phyloP scores from a whole-genome alignment of 257 asterid species.

The Gentiana macrophylla region DNA sequence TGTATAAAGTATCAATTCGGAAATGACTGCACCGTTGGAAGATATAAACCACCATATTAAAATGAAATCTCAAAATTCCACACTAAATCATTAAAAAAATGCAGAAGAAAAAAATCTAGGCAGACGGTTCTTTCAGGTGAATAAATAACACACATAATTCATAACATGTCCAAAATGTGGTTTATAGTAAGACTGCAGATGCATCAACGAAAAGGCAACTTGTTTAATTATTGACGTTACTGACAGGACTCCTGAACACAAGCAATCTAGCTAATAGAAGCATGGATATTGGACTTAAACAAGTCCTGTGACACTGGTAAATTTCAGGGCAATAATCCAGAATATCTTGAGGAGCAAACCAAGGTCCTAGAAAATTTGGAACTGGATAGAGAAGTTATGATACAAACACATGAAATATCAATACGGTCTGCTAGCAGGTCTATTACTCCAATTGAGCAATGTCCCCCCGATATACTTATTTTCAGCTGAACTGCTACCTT shows the following conservation, averaged over 20 bases:
- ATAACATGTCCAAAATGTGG: not conserved
- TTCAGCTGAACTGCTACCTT: no score
- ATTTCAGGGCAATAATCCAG: no score
- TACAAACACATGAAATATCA: no score
- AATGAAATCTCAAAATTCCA: slow-evolving; percentile 1
- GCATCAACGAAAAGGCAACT: not conserved
- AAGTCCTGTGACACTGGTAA: no score
- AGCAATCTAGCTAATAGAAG: not conserved
- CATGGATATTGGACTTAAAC: not conserved
- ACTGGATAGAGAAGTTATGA: no score
- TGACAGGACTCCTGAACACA: not conserved
- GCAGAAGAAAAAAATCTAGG: not conserved
- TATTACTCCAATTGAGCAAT: no score
- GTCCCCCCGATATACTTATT: no score
- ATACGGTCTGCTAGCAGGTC: no score
- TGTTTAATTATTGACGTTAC: not conserved
- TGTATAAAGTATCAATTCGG: slow-evolving; percentile 89
- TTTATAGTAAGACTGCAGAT: not conserved
- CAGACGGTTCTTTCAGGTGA: not conserved
- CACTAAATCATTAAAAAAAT: not conserved
- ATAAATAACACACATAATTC: not conserved
- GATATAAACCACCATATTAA: slow-evolving; percentile 10
- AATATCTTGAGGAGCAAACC: no score
- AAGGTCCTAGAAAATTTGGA: no score
- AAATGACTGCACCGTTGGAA: slow-evolving; percentile 54